Base-by-base conservation (phyloP, 208 protist genomes). In the Leishmania braziliensis region DNA sequence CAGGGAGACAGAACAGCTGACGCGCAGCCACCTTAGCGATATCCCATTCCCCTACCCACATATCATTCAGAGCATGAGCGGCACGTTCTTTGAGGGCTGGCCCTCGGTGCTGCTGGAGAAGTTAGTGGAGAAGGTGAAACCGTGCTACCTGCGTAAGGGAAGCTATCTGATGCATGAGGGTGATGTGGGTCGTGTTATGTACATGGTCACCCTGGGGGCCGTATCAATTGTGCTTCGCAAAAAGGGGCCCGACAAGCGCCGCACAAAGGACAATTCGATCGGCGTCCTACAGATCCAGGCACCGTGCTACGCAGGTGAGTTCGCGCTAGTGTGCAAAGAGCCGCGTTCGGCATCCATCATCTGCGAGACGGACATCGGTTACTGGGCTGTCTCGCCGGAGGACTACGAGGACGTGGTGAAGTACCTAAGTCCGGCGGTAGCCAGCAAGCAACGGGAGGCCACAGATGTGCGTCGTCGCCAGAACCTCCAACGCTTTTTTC, bases 281-380 rank as follows among this genome's bases (percentile, higher is more conserved):
- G 91, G 91, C 51, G 87, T 89, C 43, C 90, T 96, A 58, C 71
- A 88, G 16, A 88, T 97, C 26, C 84, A 87, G n/a, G 91, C 94
- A 3, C 94, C 94, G 0, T 95, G 92, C 82, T 97, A 97, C 83
- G 94, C 95, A 0, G 94, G 94, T 36, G 94, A 97, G 77, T 97
- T 97, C 81, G 94, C 94, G 46, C 84, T 97, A 3, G 93, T 97
- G 18, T 97, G 94, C 74, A 96, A 96, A 70, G 94, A 97, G 77
- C 93, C 94, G 50, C 87, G 94, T 29, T 95, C 87, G 26, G 94
- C 94, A 53, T 95, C 94, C 16, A 97, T 97, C 84, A 69, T 90
- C 33, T 97, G 94, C 78, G 93, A 95, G 73, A 95, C 94, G 5
- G 91, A 96, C 83, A 86, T 96, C 75, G 94, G 90, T 58, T 92